Evolutionary conservation across 768 basidiomycete genomes (phyloP).

Genomic region (Albatrellus ellisii): DNA sequence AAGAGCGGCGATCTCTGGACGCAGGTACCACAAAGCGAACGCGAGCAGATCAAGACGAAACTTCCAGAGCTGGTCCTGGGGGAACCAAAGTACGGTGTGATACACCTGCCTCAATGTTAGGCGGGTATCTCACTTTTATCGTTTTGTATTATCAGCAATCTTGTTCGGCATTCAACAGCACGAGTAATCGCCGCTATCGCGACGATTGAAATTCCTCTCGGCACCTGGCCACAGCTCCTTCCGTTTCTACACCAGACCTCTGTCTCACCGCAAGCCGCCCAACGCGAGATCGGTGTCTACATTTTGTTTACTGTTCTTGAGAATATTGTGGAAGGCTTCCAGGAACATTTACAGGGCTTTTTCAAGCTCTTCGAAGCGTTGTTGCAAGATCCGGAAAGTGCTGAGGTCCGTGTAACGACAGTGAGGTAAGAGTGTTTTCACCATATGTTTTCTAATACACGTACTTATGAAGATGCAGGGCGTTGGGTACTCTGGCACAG

Average conservation of each 20-base stretch:
- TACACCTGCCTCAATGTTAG: conserved; percentile 4
- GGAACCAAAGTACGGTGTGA: conserved; percentile 55
- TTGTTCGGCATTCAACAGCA: conserved; percentile 86
- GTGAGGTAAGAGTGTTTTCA: conserved; percentile 46
- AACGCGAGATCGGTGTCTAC: conserved; percentile 87
- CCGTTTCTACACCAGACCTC: conserved; percentile 79
- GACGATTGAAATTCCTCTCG: conserved; percentile 66
- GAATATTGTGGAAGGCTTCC: conserved; percentile 82
- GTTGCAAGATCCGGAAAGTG: conserved; percentile 70
- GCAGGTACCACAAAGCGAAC: conserved; percentile 46
- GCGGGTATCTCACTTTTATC: conserved; percentile 6
- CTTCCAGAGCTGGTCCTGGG: conserved; percentile 65
- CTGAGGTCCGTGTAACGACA: conserved; percentile 84
- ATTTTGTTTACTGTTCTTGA: conserved; percentile 88
- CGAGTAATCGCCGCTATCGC: conserved; percentile 92
- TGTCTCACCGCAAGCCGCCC: conserved; percentile 46
- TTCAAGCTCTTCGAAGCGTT: conserved; percentile 70
- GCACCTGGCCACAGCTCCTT: conserved; percentile 78
- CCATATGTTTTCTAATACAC: background rate
- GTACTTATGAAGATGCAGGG: conserved; percentile 26
- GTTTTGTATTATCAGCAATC: conserved; percentile 37
- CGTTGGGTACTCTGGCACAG: conserved; percentile 87
- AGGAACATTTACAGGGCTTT: conserved; percentile 56
- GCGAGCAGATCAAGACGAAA: conserved; percentile 75
- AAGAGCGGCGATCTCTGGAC: conserved; percentile 80